Base-by-base conservation (phyloP, 306 rosid genomes). In the Alnus rubra region DNA sequence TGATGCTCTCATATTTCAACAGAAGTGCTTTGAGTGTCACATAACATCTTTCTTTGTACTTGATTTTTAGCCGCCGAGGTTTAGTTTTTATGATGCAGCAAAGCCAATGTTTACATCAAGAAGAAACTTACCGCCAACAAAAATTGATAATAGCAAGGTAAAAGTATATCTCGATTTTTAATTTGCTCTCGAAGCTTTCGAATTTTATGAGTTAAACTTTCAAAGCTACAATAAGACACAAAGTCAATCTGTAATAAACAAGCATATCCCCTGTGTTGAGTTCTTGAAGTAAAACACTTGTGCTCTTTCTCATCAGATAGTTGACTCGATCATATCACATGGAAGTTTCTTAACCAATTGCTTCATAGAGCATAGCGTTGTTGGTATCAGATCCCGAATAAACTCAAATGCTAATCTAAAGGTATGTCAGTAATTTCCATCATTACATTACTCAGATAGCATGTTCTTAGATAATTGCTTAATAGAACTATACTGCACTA, bases 51-150 rank as follows among this genome's bases (percentile, higher is more conserved):
- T 60, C 23, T 19, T 28, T 69, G 7, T 48, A 52, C 75, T 44
- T 23, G 28, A 23, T 23, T 76, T 73, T 74, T 82, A 80, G 85
- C 86, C 97, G 33, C 88, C 94, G 16, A 85, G 82, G 73, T 95
- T 92, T 83, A 92, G 98, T 77, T 95, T 92, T 74, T 92, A 95
- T 14, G 83, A 92, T 85, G 98, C 97, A 72, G 75, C 93, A 55
- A 87, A 92, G 82, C 97, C 98, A 35, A 94, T 82, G 93, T 94
- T 84, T 79, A 88, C 98, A 74, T 94, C 98, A 75, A 88, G 98
- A 84, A 91, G 97, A 87, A 94, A 92, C 94, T 84, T 94, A 67
- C 98, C 98, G 16, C 98, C 98, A 60, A 56, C 98, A 39, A 90
- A 88, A 88, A 88, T 95, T 73, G 97, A 92, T 82, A 89, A 76